Percentiles rank a stretch among this genome's conserved stretches.
These are phyloP conservation scores for Ophiostoma angusticollis DNA, from an alignment of 2,329 filamentous ascomycete genomes.

Conservation along the genomic window DNA sequence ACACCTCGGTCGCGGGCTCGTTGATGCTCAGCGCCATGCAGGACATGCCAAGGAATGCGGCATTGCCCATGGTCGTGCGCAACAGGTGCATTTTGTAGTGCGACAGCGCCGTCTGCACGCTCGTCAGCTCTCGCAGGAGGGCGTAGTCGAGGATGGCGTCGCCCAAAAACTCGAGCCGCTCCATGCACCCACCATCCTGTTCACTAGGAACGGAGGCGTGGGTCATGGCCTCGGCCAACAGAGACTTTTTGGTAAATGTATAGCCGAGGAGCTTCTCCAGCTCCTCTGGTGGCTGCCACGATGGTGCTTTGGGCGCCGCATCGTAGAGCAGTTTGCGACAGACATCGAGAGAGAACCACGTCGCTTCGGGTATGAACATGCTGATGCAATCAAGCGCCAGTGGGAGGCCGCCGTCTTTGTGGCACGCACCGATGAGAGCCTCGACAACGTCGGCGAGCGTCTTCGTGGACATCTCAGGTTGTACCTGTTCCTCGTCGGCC, in stretches of 20 bases:
- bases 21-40: slow-evolving; percentile 42
- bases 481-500: not conserved
- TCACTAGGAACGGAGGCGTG: slow-evolving; percentile 49
- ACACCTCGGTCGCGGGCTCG: slow-evolving; percentile 14
- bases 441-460: slow-evolving; percentile 80
- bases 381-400: slow-evolving; percentile 53
- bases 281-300: slow-evolving; percentile 28
- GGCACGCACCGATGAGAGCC: slow-evolving; percentile 66
- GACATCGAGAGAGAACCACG: slow-evolving; percentile 36
- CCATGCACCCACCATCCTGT: slow-evolving; percentile 37
- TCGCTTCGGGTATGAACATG: slow-evolving; percentile 48
- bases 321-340: slow-evolving; percentile 32
- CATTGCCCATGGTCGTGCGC: slow-evolving; percentile 66
- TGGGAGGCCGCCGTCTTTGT: slow-evolving; percentile 50
- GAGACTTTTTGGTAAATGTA: slow-evolving; percentile 50
- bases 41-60: slow-evolving; percentile 64
- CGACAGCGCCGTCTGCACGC: slow-evolving; percentile 25
- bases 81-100: slow-evolving; percentile 59
- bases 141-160: slow-evolving; percentile 75
- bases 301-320: slow-evolving; percentile 25
- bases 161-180: slow-evolving; percentile 78
- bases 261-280: slow-evolving; percentile 61
- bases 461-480: slow-evolving; percentile 53
- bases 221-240: slow-evolving; percentile 70
- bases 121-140: slow-evolving; percentile 33